These are phyloP conservation scores for Suhomyces faveliae DNA, from an alignment of 805 yeast species.

Conservation along the genomic window DNA sequence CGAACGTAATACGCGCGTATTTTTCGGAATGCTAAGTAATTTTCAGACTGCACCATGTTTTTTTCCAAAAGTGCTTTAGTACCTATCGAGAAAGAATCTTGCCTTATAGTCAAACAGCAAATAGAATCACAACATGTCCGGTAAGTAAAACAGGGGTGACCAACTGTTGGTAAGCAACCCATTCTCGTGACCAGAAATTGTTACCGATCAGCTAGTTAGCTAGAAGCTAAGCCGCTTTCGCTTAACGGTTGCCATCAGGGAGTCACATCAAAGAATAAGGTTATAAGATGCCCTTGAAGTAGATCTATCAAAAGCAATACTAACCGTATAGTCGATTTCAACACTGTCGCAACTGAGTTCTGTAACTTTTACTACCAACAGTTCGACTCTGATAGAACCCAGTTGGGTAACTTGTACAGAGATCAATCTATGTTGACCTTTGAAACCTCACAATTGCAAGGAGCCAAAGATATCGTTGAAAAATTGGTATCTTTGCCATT, in stretches of 20 bases:
- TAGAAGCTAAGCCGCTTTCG: not conserved
- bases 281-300: not conserved
- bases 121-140: constrained; percentile 1
- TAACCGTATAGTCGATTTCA: constrained; percentile 36
- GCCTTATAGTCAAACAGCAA: not conserved
- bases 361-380: constrained; percentile 93
- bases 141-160: not conserved
- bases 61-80: not conserved
- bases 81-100: not conserved
- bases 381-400: constrained; percentile 89
- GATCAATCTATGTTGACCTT: constrained; percentile 97
- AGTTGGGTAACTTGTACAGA: constrained; percentile 90
- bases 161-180: not conserved
- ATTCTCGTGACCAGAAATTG: not conserved
- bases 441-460: constrained; percentile 92
- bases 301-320: not conserved
- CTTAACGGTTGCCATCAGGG: not conserved
- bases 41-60: not conserved
- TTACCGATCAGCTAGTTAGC: not conserved
- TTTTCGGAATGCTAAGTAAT: constrained; percentile 3
- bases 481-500: constrained; percentile 87
- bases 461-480: constrained; percentile 89
- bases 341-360: constrained; percentile 67
- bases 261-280: not conserved
- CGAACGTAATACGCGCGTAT: not conserved